Evolutionary conservation across 345 rosid genomes (phyloP), one percentile per base, ranked within the genome.

Genomic region (Bruguiera parviflora): DNA sequence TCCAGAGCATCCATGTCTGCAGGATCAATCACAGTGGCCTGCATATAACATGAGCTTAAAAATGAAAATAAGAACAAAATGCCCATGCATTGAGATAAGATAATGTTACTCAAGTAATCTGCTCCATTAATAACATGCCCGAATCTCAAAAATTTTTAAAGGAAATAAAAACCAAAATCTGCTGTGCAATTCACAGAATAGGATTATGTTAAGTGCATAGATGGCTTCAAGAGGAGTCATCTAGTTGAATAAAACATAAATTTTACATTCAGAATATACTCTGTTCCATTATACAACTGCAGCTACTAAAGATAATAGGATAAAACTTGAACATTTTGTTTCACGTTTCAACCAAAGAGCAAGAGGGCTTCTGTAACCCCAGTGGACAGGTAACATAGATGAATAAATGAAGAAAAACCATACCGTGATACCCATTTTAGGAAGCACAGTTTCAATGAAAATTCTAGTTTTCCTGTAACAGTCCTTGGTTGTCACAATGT

Each of bases 1-100:
- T 92, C 91, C 81, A 92, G 78, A 64, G 87, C 93, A 28, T 75
- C 81, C 35, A 90, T 78, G 75, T 95, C 99, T 59, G 98, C 98
- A 71, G 99, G 99, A 75, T 92, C 98, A 75, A 95, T 90, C 71
- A 92, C 93, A 15, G 97, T 90, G 65, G 89, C 89, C 99, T 95
- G 89, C 84, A 86, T 37, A 29, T 56, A 27, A 56, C 59, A 15
- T 56, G 16, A 15, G 22, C 28, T 18, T 58, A 59, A 20, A 5
- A 22, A 31, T 29, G n/a, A 46, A 46, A 22, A 6, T 6, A 18
- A 55, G 35, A 53, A 11, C 46, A 53, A 21, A 15, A 43, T 37
- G 7, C 32, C 31, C 7, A 33, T 13, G 35, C 19, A 33, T 19
- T 19, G 13, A 61, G 31, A 49, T 10, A 61, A 61, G 33, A 52